Base-by-base conservation (phyloP, 345 rosid genomes). In the Aethionema arabicum region DNA sequence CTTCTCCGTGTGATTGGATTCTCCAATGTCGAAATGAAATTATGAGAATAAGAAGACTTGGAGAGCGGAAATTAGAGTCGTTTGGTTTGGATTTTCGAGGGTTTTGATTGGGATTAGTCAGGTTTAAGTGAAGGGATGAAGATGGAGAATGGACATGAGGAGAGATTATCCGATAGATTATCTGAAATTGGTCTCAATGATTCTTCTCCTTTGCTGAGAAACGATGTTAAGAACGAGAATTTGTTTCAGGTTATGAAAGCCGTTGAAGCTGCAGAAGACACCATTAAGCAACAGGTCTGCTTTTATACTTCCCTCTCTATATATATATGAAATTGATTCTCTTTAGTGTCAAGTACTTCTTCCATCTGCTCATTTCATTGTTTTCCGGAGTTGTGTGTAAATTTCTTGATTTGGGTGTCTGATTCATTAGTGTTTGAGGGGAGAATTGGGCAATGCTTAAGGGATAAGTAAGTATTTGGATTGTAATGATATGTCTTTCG, bases 231-330 rank as follows among this genome's bases (percentile, higher is more conserved):
- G 52, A 79, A 77, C 67, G 83, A 80, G 11, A 83, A 66, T 73
- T 84, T 89, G 76, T 78, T 75, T 61, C 91, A 81, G 83, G 99
- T 85, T 31, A 81, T 87, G 82, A 82, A 87, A 70, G 96, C 96
- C 11, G 91, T 89, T 4, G 95, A 92, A 76, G 90, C 91, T 5
- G 96, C 98, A 12, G 96, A 87, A 77, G 79, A 85, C 60, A 83
- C 88, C 41, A 93, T 93, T 66, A 84, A 76, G 68, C 91, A 83
- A 50, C 95, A 89, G 95, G 98, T 88, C 11, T 52, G 15, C 11
- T 37, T 60, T 50, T 7, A 11, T 47, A n/a, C 47, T 49, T 29
- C 7, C 3, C 30, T 35, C 32, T 59, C 32, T 52, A 13, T 36
- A 53, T 69, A 5, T 41, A 11, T 56, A 52, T 46, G 58, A 11